Evolutionary conservation across 371 early-diverging fungal genomes (phyloP).

Genomic region (Lichtheimia hyalospora): DNA sequence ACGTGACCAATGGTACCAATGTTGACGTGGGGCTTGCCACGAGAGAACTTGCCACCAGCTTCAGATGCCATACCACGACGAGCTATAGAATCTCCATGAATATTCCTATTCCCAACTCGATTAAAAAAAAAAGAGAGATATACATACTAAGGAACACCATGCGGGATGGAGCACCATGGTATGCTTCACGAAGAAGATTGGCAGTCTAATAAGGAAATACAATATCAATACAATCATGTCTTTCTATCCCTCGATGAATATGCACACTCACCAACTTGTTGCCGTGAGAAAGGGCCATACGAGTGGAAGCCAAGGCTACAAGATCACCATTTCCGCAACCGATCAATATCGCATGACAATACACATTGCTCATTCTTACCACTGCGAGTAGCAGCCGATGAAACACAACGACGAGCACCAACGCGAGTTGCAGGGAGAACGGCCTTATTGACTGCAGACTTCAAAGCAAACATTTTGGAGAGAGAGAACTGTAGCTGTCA

Average conservation of each 20-base stretch:
- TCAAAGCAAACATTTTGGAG: conserved; percentile 45
- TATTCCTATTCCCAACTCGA: conserved; percentile 1
- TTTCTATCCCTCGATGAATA: neutral
- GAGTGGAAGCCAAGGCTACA: conserved; percentile 37
- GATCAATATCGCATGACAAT: neutral
- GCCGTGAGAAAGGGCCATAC: conserved; percentile 40
- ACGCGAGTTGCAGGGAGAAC: conserved; percentile 47
- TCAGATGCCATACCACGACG: conserved; percentile 52
- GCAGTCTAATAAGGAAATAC: conserved; percentile 27
- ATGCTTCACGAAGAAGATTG: conserved; percentile 39
- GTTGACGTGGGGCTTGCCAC: conserved; percentile 97
- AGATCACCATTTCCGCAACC: no score
- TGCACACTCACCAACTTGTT: conserved; percentile 42
- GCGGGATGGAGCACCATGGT: conserved; percentile 38
- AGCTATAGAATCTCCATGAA: conserved; percentile 14
- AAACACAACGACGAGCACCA: conserved; percentile 49
- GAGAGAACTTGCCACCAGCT: conserved; percentile 58
- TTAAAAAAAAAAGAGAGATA: no score
- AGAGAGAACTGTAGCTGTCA: neutral
- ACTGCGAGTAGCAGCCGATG: conserved; percentile 36
- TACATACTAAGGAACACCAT: conserved; percentile 44
- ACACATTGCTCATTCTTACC: conserved; percentile 18
- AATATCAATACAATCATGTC: neutral
- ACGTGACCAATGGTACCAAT: conserved; percentile 99
- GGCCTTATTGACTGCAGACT: conserved; percentile 50